Percentiles rank a stretch among this genome's conserved stretches.
These are phyloP conservation scores for Suillus weaverae DNA, from an alignment of 768 basidiomycete species.

Conservation along the genomic window DNA sequence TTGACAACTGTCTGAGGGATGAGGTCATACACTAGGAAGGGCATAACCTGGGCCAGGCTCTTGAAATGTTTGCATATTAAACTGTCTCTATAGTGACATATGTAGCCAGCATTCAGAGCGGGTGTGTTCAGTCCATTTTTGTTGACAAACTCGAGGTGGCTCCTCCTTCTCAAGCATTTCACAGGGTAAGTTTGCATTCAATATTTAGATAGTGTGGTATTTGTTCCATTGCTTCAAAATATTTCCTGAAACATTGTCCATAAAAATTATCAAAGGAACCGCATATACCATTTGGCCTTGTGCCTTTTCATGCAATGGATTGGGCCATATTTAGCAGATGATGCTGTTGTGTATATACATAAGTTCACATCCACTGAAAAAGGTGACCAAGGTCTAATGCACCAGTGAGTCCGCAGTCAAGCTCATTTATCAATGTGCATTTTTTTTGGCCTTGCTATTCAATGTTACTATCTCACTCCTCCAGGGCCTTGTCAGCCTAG, in stretches of 20 bases:
- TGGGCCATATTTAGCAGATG: too few species aligned
- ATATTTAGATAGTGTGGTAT: background rate
- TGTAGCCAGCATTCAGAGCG: constrained; percentile 28
- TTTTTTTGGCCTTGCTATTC: too few species aligned
- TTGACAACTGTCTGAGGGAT: constrained; percentile 12
- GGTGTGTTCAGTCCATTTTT: constrained; percentile 24
- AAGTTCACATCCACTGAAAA: too few species aligned
- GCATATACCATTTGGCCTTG: too few species aligned
- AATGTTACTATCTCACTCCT: too few species aligned
- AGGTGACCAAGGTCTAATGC: too few species aligned
- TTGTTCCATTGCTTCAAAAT: background rate
- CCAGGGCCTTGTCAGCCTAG: too few species aligned
- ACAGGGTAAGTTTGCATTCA: background rate
- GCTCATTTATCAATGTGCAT: too few species aligned
- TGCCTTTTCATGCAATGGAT: too few species aligned
- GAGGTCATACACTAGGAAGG: constrained; percentile 25
- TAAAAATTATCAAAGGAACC: too few species aligned
- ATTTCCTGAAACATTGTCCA: background rate
- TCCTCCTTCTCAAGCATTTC: background rate
- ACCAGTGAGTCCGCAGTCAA: too few species aligned
- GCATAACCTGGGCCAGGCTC: constrained; percentile 29
- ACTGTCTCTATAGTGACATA: constrained; percentile 29
- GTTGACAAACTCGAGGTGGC: constrained; percentile 22
- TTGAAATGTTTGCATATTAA: constrained; percentile 31
- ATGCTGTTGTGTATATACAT: too few species aligned